Evolutionary conservation across 805 yeast species (phyloP), one percentile per base, ranked within the genome.

Genomic region (Candida tallmaniae): DNA sequence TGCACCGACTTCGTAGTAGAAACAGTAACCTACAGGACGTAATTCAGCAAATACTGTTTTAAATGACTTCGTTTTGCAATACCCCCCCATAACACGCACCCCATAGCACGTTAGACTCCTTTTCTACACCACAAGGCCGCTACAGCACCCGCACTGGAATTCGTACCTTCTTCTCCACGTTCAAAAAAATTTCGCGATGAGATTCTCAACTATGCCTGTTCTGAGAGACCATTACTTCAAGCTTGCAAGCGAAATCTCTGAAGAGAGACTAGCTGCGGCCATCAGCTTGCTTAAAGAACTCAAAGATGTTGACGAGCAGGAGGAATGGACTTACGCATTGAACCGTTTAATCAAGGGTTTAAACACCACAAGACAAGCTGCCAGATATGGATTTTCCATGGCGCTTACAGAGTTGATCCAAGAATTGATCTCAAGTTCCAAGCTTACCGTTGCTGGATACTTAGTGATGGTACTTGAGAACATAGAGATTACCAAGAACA

Each of bases 371-470:
- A 74, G 93, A 49, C 94, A 83, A 16, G 72, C 87, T 31, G 93
- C 96, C 1, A 68, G 97, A 37, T 60, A 85, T 19, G 97, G 97
- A 4, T 90, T 82, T 51, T 84, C 96, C 2, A 75, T 86, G 71
- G 90, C 96, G 29, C 60, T 90, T 28, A 76, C 89, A 0, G 97
- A 90, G 54, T 60, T 82, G 1, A 50, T 72, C 5, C 47, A 57
- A 6, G 62, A 58, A 27, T 51, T 64, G 9, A 50, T 70, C 16
- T 34, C 51, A 20, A 56, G 56, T 7, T 51, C 52, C 2, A 49
- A 54, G 15, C 68, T 46, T 54, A 60, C 60, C 23, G 62, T 53
- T 46, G 64, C 40, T 2, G 26, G 45, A 13, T 66, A 48, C 36
- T 49, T 65, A 29, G 70, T 42, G 50, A 78, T 44, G 48, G 73